Conservation (phyloP, 2,329 filamentous ascomycete genomes). For the Fusarium sp. region DNA sequence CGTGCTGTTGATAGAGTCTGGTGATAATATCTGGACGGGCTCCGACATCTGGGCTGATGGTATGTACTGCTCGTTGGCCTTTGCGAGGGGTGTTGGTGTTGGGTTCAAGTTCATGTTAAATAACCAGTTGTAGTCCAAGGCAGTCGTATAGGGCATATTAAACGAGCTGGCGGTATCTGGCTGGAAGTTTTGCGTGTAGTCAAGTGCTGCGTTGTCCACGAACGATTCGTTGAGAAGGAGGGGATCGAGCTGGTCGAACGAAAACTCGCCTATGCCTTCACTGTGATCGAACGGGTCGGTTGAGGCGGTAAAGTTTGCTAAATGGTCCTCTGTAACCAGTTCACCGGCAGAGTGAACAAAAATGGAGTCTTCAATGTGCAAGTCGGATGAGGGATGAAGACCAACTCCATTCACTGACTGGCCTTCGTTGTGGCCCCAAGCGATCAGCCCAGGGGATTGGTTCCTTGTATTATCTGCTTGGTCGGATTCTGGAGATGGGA, state of each 20-base stretch:
- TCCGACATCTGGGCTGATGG: background rate
- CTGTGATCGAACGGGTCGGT: background rate
- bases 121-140: conserved; percentile 70
- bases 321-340: background rate
- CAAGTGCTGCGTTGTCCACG: background rate
- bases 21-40: conserved; percentile 4
- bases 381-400: background rate
- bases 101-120: conserved; percentile 56
- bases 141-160: conserved; percentile 72
- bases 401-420: background rate
- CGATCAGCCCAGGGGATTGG: background rate
- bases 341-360: background rate
- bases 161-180: conserved; percentile 72
- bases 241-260: background rate
- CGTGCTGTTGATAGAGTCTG: conserved; percentile 35
- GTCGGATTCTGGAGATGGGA: background rate
- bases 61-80: background rate
- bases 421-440: background rate
- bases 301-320: background rate
- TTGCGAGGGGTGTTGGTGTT: background rate
- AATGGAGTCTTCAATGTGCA: background rate
- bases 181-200: conserved; percentile 66
- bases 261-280: background rate
- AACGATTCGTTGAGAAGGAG: background rate
- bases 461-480: background rate